phyloP scores from a whole-genome alignment of 805 yeast genomes.

The Lachancea dasiensis region DNA sequence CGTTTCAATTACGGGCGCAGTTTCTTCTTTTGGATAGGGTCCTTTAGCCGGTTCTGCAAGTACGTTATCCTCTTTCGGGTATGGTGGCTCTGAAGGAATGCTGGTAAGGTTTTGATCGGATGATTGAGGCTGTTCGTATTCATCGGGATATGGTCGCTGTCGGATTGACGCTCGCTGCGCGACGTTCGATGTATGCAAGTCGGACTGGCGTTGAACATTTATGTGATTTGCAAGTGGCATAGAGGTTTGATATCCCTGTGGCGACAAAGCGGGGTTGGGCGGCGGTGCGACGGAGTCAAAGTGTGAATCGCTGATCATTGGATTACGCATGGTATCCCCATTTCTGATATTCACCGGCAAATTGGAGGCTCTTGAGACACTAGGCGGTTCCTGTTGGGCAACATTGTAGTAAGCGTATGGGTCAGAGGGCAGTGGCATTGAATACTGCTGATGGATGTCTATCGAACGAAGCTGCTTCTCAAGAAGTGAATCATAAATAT shows the following conservation, averaged over 20 bases:
- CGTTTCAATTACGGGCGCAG: too few species aligned
- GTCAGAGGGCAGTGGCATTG: conserved; percentile 24
- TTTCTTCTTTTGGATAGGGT: conserved; percentile 2
- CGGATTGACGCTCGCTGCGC: too few species aligned
- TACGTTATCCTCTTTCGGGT: conserved; percentile 22
- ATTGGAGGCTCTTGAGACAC: not conserved
- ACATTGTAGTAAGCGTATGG: conserved; percentile 18
- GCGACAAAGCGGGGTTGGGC: too few species aligned
- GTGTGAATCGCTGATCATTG: too few species aligned
- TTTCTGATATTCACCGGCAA: too few species aligned
- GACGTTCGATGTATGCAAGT: too few species aligned
- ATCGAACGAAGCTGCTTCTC: conserved; percentile 47
- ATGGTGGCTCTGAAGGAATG: conserved; percentile 12
- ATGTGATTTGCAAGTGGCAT: not conserved
- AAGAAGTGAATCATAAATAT: conserved; percentile 68
- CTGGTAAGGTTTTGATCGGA: not conserved
- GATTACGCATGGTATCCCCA: too few species aligned
- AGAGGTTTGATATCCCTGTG: conserved; percentile 8
- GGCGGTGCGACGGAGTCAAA: too few species aligned
- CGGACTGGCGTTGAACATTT: not conserved
- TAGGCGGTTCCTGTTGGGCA: conserved; percentile 7
- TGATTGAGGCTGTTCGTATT: conserved; percentile 19
- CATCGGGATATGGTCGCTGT: conserved; percentile 5
- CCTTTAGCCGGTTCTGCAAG: not conserved
- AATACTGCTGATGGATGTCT: conserved; percentile 30